Percentiles rank a stretch among this genome's conserved stretches.
Conservation (phyloP, 495 filamentous ascomycete genomes). For the Aspergillus kassunensis region DNA sequence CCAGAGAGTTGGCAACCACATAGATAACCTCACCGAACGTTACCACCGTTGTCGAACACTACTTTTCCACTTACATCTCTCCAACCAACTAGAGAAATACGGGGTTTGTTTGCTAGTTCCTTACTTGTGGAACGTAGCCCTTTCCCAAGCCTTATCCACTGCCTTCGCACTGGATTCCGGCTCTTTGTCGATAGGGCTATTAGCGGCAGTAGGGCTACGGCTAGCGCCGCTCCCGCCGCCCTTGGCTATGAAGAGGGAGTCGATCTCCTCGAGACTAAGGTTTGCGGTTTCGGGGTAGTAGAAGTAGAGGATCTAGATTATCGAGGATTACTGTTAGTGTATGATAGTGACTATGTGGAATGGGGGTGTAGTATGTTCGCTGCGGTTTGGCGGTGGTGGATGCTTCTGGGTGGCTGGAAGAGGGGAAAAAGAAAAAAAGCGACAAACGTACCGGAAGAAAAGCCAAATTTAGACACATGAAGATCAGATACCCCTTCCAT, state of each 20-base stretch:
- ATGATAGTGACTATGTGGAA: neutral
- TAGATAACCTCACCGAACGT: too few relatives aligned
- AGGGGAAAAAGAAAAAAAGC: neutral
- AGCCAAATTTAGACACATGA: slow-evolving; percentile 50
- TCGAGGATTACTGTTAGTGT: too few relatives aligned
- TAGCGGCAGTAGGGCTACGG: neutral
- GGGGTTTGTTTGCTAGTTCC: too few relatives aligned
- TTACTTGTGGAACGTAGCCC: too few relatives aligned
- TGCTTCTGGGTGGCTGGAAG: neutral
- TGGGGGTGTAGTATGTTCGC: neutral
- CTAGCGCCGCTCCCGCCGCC: neutral
- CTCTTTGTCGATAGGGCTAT: too few relatives aligned
- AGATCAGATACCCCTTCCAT: slow-evolving; percentile 60
- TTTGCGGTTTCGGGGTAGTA: slow-evolving; percentile 42
- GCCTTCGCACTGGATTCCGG: too few relatives aligned
- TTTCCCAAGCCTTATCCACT: too few relatives aligned
- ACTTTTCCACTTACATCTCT: too few relatives aligned
- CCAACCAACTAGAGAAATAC: too few relatives aligned
- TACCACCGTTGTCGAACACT: too few relatives aligned
- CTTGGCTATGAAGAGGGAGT: slow-evolving; percentile 29
- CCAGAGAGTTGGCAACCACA: too few relatives aligned
- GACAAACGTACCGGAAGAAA: slow-evolving; percentile 35
- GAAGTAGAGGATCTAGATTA: slow-evolving; percentile 34
- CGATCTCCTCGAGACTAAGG: slow-evolving; percentile 41
- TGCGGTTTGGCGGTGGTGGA: neutral